Evolutionary conservation across 2,329 filamentous ascomycete species (phyloP), one percentile per base, ranked within the genome.

Genomic region (Aspergillus chevalieri): DNA sequence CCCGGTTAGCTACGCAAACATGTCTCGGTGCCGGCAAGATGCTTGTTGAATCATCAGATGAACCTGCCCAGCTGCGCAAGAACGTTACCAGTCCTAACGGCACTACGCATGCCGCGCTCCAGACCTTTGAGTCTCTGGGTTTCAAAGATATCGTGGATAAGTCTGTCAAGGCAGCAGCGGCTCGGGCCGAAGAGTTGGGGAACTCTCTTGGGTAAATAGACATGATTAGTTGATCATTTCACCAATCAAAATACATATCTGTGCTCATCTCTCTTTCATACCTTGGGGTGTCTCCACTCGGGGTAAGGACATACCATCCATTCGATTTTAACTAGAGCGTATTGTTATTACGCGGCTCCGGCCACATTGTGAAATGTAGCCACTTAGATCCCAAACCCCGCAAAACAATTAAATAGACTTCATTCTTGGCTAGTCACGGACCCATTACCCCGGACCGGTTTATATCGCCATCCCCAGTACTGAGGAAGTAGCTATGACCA

Each of bases 21-120:
- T 67, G 65, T 51, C 62, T 67, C 6, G 65, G 65, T 30, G 65
- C 65, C 2, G 65, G 65, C 7, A 65, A 64, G 50, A 67, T 67
- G 65, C 53, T 67, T 10, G 59, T 60, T 14, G 61, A 64, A 47
- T 65, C 63, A 3, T 50, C 56, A 1, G 64, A 67, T 39, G 52
- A 56, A 38, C 64, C 65, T 1, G 46, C 59, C 10, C 64, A 67
- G 52, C 51, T 67, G 53, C 62, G 65, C 30, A 64, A 67, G 58
- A 67, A 67, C 17, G 65, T 67, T 8, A 67, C 65, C 24, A 67
- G 65, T 44, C 65, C 64, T 6, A 67, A 67, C 45, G 65, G 65
- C 10, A 67, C 65, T 8, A 67, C 65, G 1, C 54, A 63, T 50
- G 65, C 65, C 12, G 65, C 65, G 1, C 48, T 67, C 7, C 62